Percentiles rank a stretch among this genome's conserved stretches.
Conservation (phyloP, 2,329 filamentous ascomycete species). For the Metarhizium guizhouense region DNA sequence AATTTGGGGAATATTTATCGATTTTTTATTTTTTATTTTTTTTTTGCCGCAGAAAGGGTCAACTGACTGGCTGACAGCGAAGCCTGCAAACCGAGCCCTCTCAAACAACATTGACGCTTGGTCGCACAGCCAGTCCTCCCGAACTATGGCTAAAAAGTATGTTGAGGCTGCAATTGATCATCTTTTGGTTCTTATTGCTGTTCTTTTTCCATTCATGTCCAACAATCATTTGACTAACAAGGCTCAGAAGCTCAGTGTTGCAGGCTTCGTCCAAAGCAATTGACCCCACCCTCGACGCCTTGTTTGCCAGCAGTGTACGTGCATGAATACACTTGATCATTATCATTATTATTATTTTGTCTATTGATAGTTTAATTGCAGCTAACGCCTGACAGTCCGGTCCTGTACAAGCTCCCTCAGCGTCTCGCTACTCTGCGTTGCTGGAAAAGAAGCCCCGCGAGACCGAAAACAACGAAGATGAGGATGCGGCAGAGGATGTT, state of each 20-base stretch:
- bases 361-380: not conserved
- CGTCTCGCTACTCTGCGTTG: slow-evolving; percentile 34
- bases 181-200: not conserved
- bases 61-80: too few relatives aligned
- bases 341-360: not conserved
- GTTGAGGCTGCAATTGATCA: slow-evolving; percentile 4
- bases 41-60: not conserved
- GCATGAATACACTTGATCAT: not conserved
- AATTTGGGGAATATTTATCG: slow-evolving; percentile 3
- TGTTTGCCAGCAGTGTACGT: slow-evolving; percentile 67
- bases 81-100: too few relatives aligned
- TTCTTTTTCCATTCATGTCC: not conserved
- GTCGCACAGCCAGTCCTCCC: not conserved
- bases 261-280: slow-evolving; percentile 44
- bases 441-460: slow-evolving; percentile 21
- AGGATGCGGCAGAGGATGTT: slow-evolving; percentile 14
- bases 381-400: slow-evolving; percentile 31
- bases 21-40: not conserved
- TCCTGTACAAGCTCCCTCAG: slow-evolving; percentile 37
- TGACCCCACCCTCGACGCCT: slow-evolving; percentile 59
- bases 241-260: slow-evolving; percentile 23
- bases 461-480: slow-evolving; percentile 18
- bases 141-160: slow-evolving; percentile 16
- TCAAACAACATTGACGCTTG: not conserved
- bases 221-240: slow-evolving; percentile 10